phyloP scores from a whole-genome alignment of 495 filamentous ascomycete genomes.

The Jackrogersella multiformis region DNA sequence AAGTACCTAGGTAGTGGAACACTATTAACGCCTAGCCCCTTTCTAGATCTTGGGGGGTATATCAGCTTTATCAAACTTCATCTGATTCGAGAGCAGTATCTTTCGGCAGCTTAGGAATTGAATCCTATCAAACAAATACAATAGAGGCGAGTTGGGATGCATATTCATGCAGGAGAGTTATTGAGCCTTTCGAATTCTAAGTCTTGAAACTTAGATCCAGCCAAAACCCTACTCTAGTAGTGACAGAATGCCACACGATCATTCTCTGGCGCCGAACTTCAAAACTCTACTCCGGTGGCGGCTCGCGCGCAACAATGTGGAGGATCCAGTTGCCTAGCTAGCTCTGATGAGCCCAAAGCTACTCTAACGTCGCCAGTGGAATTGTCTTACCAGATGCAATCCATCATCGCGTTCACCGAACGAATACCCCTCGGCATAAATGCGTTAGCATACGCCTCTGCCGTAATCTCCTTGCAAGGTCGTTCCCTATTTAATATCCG shows the following conservation, averaged over 20 bases:
- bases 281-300: not conserved
- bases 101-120: no score
- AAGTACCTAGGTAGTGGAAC: no score
- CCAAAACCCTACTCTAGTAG: not conserved
- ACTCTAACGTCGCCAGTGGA: not conserved
- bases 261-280: not conserved
- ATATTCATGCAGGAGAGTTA: no score
- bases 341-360: not conserved
- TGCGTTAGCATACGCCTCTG: not conserved
- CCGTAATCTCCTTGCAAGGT: not conserved
- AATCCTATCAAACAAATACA: no score
- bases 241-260: not conserved
- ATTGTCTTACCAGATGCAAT: not conserved
- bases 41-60: no score
- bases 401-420: not conserved
- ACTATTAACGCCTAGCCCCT: no score
- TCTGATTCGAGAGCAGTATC: no score
- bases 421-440: not conserved
- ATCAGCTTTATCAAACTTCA: no score
- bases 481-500: constrained; percentile 10
- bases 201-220: not conserved
- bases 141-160: no score
- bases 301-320: not conserved
- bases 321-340: not conserved
- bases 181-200: no score